Base-by-base conservation (phyloP, 768 basidiomycete species). In the Cantharellus cinnabarinus region DNA sequence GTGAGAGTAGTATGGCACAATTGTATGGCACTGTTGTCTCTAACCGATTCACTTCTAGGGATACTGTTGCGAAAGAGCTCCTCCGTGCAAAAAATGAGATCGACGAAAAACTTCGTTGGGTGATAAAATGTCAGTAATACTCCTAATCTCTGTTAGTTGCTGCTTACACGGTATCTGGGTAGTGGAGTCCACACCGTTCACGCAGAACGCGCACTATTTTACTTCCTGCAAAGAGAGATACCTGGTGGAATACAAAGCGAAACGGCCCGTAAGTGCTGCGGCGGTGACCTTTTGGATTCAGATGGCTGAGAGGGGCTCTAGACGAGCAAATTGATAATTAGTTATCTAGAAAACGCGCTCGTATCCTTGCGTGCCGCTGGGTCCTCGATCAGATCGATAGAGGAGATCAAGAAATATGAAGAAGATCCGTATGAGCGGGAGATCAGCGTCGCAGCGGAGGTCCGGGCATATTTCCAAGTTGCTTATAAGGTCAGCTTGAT, bases 401-500 rank as follows among this genome's bases (percentile, higher is more conserved):
- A 2, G 37, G 14, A 10, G 69, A 74, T 44, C 66, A 29, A 29
- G 20, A 29, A 29, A 29, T 29, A 60, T 2, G 64, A 67, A 4
- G 60, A 65, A 4, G 71, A 74, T 62, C 65, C 69, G 52, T 76
- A 68, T 60, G 68, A 71, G 42, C 72, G 75, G 10, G 80, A 78
- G 56, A 59, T 80, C 10, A 61, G 64, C 2, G 72, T 80, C 3
- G 78, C 79, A 75, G 76, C 79, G 0, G 74, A 75, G 15, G 76
- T 79, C 0, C 72, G 74, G 0, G 79, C 77, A 3, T 82, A 78
- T 61, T 80, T 76, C 64, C 73, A 77, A 42, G 71, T 80, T 0
- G 73, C 79, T 4, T 75, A 71, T 68, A 76, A 77, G 71, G 79
- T 77, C 60, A 20, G 68, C 59, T 7, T 41, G n/a, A 51, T 15